These are phyloP conservation scores for Syncephalastrum racemosum DNA, from an alignment of 371 early-diverging fungal species.

Conservation along the genomic window DNA sequence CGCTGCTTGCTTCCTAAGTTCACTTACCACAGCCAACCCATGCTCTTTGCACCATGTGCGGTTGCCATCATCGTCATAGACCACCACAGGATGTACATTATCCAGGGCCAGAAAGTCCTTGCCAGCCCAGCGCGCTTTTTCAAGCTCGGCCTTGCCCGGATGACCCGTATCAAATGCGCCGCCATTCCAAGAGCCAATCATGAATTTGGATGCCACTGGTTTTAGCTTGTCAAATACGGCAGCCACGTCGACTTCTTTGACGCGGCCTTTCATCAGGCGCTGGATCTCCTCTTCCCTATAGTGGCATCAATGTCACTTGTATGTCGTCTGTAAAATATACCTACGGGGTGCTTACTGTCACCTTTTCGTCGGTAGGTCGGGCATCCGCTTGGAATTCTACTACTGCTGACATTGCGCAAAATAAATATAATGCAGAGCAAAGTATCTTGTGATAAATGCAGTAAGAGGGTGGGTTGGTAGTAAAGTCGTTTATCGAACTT, in stretches of 20 bases:
- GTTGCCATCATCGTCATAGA: slow-evolving; percentile 6
- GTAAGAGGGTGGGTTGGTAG: too few relatives aligned
- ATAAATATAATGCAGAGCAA: too few relatives aligned
- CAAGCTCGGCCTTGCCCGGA: background rate
- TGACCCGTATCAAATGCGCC: slow-evolving; percentile 7
- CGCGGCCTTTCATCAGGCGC: background rate
- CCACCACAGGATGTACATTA: slow-evolving; percentile 8
- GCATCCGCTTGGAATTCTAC: too few relatives aligned
- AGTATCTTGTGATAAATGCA: too few relatives aligned
- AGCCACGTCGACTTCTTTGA: slow-evolving; percentile 7
- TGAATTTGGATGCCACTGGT: slow-evolving; percentile 2
- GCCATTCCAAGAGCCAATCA: slow-evolving; percentile 14
- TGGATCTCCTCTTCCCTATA: too few relatives aligned
- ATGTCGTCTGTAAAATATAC: too few relatives aligned
- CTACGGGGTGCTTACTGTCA: too few relatives aligned
- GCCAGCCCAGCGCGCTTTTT: slow-evolving; percentile 11
- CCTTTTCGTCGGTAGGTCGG: too few relatives aligned
- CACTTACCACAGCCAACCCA: slow-evolving; percentile 10
- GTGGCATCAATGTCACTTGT: too few relatives aligned
- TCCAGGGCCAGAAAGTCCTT: slow-evolving; percentile 4
- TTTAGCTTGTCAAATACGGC: slow-evolving; percentile 8
- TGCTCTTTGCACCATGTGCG: slow-evolving; percentile 4
- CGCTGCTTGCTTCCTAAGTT: background rate
- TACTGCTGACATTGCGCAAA: too few relatives aligned
- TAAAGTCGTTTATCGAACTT: too few relatives aligned